A percentile compares a stretch with the other conserved stretches of the same genome.
phyloP scores from a whole-genome alignment of 306 rosid genomes.

The Quercus robur region DNA sequence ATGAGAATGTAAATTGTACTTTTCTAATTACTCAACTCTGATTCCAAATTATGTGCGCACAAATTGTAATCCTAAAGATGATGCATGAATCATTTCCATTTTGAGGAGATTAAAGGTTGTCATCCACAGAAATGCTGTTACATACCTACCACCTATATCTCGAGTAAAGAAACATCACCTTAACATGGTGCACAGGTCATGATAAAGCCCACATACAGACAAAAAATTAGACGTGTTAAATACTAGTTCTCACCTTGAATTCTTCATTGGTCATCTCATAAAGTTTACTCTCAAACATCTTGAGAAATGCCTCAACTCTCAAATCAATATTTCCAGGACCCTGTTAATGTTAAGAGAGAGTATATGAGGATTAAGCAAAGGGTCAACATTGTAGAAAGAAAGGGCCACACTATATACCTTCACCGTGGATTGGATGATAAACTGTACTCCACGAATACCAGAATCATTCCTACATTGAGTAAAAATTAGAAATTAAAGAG shows the following conservation, averaged over 20 bases:
- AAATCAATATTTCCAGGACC: constrained; percentile 70
- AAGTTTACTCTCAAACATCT: constrained; percentile 69
- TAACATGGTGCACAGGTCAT: not conserved
- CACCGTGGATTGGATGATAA: constrained; percentile 79
- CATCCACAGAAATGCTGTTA: constrained; percentile 3
- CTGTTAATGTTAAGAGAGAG: constrained; percentile 35
- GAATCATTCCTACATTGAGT: constrained; percentile 59
- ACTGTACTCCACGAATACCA: constrained; percentile 80
- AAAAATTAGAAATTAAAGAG: constrained; percentile 17
- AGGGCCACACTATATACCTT: constrained; percentile 52
- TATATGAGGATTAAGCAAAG: constrained; percentile 11
- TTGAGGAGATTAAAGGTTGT: constrained; percentile 12
- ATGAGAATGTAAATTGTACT: not conserved
- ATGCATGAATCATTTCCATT: not conserved
- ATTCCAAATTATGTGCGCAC: not conserved
- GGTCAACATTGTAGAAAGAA: not conserved
- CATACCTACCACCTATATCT: constrained; percentile 15
- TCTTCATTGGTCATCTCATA: constrained; percentile 75
- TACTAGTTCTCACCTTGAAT: constrained; percentile 61
- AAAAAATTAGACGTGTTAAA: constrained; percentile 7
- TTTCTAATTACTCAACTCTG: not conserved
- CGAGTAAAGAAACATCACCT: constrained; percentile 1
- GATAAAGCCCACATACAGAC: not conserved
- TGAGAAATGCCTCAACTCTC: constrained; percentile 83
- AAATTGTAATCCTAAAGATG: not conserved